A percentile compares a stretch with the other conserved stretches of the same genome.
These are phyloP conservation scores for Rhododendron simsii DNA, from an alignment of 148 eudicot species.

Conservation along the genomic window DNA sequence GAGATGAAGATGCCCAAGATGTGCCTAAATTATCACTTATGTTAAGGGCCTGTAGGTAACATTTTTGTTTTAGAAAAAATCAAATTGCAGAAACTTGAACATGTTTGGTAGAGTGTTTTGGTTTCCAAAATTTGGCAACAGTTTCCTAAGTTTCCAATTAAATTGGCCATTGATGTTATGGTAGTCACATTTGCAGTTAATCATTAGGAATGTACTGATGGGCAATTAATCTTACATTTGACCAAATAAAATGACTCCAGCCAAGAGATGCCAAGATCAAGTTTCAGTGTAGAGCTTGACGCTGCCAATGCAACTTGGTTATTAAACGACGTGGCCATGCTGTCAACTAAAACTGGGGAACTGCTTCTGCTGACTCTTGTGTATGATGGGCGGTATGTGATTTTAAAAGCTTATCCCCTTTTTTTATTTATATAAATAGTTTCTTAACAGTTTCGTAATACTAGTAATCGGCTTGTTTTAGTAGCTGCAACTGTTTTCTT, in stretches of 20 bases:
- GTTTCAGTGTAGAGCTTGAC: conserved; percentile 85
- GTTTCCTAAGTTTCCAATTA: background rate
- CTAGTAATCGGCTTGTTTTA: background rate
- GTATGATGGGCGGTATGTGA: conserved; percentile 88
- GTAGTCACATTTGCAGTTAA: background rate
- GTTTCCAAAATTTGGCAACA: background rate
- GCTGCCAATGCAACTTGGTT: conserved; percentile 97
- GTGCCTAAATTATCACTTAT: background rate
- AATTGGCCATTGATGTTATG: background rate
- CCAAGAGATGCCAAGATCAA: conserved; percentile 80
- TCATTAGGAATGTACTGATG: background rate
- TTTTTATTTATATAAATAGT: background rate
- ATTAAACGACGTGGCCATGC: conserved; percentile 84
- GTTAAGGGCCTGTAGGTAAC: background rate
- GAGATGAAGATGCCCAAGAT: background rate
- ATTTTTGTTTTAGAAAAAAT: background rate
- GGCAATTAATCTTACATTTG: background rate
- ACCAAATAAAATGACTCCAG: conserved; percentile 30
- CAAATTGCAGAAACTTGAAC: background rate
- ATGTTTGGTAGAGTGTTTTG: background rate
- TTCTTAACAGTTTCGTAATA: background rate
- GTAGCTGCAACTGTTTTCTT: background rate
- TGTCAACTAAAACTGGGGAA: conserved; percentile 92
- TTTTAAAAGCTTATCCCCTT: background rate
- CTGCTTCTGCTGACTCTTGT: conserved; percentile 81